Base-by-base conservation (phyloP, 148 eudicot genomes). In the Camellia sinensis region DNA sequence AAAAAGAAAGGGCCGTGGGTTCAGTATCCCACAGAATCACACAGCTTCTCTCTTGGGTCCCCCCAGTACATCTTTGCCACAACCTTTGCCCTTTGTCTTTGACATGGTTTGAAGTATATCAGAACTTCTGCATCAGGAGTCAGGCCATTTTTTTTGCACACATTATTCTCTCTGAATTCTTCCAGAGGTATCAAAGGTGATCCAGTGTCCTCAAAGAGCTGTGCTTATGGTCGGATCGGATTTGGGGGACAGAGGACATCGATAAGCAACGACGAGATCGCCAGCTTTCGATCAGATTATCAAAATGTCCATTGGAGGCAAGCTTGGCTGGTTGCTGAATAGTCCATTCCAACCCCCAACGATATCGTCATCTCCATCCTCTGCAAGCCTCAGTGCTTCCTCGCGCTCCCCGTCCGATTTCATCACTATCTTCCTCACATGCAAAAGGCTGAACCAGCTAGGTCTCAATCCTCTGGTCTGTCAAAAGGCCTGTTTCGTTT, bases 31-130 rank as follows among this genome's bases (percentile, higher is more conserved):
- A 82, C 91, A 45, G 87, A 86, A 70, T 88, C 82, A 50, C 84
- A 84, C 73, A 88, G 67, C 80, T 88, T 88, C 78, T 88, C 91
- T 76, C 89, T 88, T 43, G 91, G 59, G 84, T 88, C 91, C 19
- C 91, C 91, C 91, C 91, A 88, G 65, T 88, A 88, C 18, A 88
- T 78, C 83, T 88, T 88, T 0, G 89, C 89, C 78, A 78, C 79
- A 82, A 86, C 87, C 78, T 76, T 81, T 22, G 80, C 86, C 89
- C 50, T 81, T 80, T 88, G 48, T 68, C 66, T 50, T 82, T 54
- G 89, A 79, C 9, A 81, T 83, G 5, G 80, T 63, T 44, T 86
- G 84, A 80, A 88, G 91, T 81, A 84, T 21, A 48, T 84, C 73
- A 88, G 78, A 76, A 86, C 87, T 78, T 88, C 89, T 15, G 80